phyloP scores from a whole-genome alignment of 257 asterid species.

The Solanum lycopersicoides region DNA sequence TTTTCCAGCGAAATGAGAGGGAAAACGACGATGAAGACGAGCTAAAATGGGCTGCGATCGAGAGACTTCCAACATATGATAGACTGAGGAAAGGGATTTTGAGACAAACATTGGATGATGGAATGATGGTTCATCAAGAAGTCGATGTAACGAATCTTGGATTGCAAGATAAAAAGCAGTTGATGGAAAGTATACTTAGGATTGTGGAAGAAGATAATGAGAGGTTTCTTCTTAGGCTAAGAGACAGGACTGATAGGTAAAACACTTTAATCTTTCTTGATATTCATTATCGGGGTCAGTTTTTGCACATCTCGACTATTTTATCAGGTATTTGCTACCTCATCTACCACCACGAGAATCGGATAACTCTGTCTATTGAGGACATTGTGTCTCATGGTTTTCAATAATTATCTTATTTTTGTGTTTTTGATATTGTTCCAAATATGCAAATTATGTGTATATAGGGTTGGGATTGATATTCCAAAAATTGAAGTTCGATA shows the following conservation, averaged over 20 bases:
- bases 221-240: slow-evolving; percentile 64
- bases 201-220: slow-evolving; percentile 92
- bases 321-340: background rate
- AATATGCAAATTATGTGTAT: background rate
- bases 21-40: slow-evolving; percentile 74
- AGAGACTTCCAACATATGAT: slow-evolving; percentile 83
- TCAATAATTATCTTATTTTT: background rate
- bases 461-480: slow-evolving; percentile 72
- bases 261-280: background rate
- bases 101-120: slow-evolving; percentile 60
- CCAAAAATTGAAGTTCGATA: slow-evolving; percentile 83
- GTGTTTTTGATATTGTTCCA: background rate
- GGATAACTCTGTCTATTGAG: background rate
- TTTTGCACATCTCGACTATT: background rate
- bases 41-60: slow-evolving; percentile 94
- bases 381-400: background rate
- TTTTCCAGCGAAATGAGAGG: slow-evolving; percentile 49
- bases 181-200: slow-evolving; percentile 54
- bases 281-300: background rate
- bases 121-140: slow-evolving; percentile 49
- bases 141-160: slow-evolving; percentile 65
- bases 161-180: slow-evolving; percentile 45
- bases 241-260: slow-evolving; percentile 82
- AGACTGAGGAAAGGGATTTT: slow-evolving; percentile 72
- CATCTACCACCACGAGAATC: background rate